Conservation (phyloP, 305 asterid genomes). For the Petunia hybrid region DNA sequence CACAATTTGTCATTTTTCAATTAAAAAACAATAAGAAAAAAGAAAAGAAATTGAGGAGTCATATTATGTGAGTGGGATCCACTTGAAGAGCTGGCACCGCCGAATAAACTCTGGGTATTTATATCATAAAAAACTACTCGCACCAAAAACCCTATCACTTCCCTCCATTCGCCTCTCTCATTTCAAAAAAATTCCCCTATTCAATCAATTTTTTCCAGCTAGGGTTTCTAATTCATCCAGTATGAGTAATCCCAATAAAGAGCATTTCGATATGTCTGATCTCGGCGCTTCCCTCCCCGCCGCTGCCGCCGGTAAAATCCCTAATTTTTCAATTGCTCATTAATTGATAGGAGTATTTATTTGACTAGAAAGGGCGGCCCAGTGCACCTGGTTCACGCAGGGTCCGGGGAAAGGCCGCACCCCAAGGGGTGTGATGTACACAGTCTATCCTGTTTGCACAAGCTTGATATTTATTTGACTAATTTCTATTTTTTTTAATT, state of each 20-base stretch:
- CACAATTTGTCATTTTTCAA: too few species aligned
- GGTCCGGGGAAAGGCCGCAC: too few species aligned
- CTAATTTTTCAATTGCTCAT: not conserved
- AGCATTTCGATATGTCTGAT: slow-evolving; percentile 57
- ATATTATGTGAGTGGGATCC: not conserved
- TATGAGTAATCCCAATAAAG: slow-evolving; percentile 57
- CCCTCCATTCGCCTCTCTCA: slow-evolving; percentile 23
- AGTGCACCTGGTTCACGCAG: too few species aligned
- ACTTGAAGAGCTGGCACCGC: not conserved
- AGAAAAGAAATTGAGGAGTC: not conserved
- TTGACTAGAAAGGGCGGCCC: too few species aligned
- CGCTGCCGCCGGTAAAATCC: slow-evolving; percentile 75
- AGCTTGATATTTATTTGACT: slow-evolving; percentile 20
- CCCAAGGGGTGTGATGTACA: too few species aligned
- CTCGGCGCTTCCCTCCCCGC: slow-evolving; percentile 77
- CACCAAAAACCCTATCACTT: not conserved
- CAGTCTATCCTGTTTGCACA: too few species aligned
- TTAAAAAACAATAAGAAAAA: not conserved
- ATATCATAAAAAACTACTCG: not conserved
- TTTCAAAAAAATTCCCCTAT: slow-evolving; percentile 28
- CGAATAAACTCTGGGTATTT: not conserved
- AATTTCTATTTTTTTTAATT: slow-evolving; percentile 28
- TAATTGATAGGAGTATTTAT: not conserved
- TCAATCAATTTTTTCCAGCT: not conserved
- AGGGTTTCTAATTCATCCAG: slow-evolving; percentile 26